Base-by-base conservation (phyloP, 2,329 filamentous ascomycete species). In the Colletotrichum tropicale region DNA sequence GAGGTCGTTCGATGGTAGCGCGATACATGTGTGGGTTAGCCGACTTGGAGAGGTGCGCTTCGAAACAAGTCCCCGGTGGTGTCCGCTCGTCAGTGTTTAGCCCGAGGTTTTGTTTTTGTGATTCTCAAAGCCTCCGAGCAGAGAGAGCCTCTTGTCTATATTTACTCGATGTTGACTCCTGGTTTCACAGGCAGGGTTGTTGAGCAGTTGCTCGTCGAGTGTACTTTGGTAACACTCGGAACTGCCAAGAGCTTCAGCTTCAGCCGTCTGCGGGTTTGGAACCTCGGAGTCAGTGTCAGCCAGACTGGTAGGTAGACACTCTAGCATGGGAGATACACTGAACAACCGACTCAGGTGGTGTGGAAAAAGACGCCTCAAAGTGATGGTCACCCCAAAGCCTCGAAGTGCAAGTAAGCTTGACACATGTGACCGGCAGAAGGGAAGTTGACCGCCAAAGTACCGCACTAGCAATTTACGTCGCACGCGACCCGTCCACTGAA, bases 1-100 rank as follows among this genome's bases (percentile, higher is more conserved):
- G 68, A 71, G 68, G 60, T 71, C 68, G 55, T 73, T 73, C 70
- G 65, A 76, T 76, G 70, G 65, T 76, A 76, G 70, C 74, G 60
- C 43, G 65, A 73, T 75, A 75, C 73, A 30, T 38, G 21, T 58
- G 60, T 16, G 26, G 36, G 36, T 62, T 64, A 64, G 70, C 73
- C 62, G 70, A 67, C 56, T 21, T 30, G 36, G 28, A 61, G 52
- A 66, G 72, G 52, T 38, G 72, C 67, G 48, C 67, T 60, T 62
- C 30, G 32, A 60, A 56, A 32, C 15, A 58, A 65, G 32, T 75
- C 21, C 62, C 26, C 64, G 70, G 70, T 36, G 30, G 12, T 60
- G 73, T 64, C 73, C 73, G 73, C 55, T 68, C 32, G 62, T 43
- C 30, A 62, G 15, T 34, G 38, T 67, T 72, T 67, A 55, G n/a